A percentile compares a stretch with the other conserved stretches of the same genome.
Evolutionary conservation across 2,329 filamentous ascomycete genomes (phyloP).

Genomic region (Cladosporium sp.): DNA sequence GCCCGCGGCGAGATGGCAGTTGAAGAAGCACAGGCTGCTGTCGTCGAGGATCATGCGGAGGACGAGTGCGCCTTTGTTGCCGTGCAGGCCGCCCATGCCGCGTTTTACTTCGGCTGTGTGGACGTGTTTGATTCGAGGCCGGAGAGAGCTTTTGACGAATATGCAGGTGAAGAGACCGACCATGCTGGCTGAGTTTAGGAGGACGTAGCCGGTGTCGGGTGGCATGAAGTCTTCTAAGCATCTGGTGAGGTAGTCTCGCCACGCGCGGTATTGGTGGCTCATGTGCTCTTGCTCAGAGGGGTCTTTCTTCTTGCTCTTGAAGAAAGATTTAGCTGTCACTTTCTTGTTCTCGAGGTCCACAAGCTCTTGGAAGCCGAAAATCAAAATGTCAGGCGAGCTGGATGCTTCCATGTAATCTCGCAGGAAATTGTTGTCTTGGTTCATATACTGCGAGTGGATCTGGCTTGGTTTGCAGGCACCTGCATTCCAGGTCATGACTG

Average conservation of each 20-base stretch:
- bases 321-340: constrained; percentile 87
- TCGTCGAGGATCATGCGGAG: constrained; percentile 93
- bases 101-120: constrained; percentile 84
- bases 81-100: constrained; percentile 90
- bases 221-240: constrained; percentile 82
- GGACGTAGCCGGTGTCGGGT: constrained; percentile 69
- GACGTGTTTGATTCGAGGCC: constrained; percentile 71
- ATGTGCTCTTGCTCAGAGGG: constrained; percentile 80
- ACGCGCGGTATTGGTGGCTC: constrained; percentile 95
- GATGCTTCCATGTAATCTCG: constrained; percentile 72
- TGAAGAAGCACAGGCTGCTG: constrained; percentile 91
- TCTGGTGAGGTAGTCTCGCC: constrained; percentile 84
- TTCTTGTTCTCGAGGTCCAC: constrained; percentile 98
- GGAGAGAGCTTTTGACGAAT: constrained; percentile 80
- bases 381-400: constrained; percentile 77
- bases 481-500: constrained; percentile 94
- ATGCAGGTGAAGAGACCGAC: constrained; percentile 95
- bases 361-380: constrained; percentile 98
- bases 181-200: constrained; percentile 83
- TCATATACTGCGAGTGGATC: constrained; percentile 67
- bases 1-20: constrained; percentile 93
- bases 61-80: constrained; percentile 92
- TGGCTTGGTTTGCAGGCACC: constrained; percentile 78
- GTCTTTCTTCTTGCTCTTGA: constrained; percentile 81
- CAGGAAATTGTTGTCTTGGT: constrained; percentile 72